Evolutionary conservation across 2,329 filamentous ascomycete species (phyloP).

Genomic region (Pseudodiploospora longispora): DNA sequence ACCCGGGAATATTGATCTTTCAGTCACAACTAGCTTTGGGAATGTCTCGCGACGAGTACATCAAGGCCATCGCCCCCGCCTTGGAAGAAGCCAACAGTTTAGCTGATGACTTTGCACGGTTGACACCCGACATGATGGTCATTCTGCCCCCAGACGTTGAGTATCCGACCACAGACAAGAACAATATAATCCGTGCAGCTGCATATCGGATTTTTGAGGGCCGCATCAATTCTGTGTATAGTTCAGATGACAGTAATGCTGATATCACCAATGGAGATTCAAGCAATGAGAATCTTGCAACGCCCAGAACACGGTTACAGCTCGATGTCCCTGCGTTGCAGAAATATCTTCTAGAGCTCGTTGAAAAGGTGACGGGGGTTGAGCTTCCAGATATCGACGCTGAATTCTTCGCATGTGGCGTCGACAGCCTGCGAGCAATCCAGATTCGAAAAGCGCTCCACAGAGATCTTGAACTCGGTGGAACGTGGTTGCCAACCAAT

Average conservation of each 20-base stretch:
- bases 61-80: constrained; percentile 25
- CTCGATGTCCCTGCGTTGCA: background rate
- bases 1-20: constrained; percentile 50
- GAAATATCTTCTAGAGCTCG: constrained; percentile 22
- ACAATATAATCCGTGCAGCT: constrained; percentile 40
- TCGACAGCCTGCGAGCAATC: constrained; percentile 52
- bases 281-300: constrained; percentile 6
- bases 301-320: background rate
- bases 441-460: constrained; percentile 44
- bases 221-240: constrained; percentile 35
- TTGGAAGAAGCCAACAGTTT: constrained; percentile 23
- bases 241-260: constrained; percentile 17
- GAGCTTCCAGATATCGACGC: constrained; percentile 27
- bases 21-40: constrained; percentile 17
- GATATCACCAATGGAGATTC: constrained; percentile 15
- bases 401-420: constrained; percentile 50
- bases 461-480: constrained; percentile 39
- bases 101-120: constrained; percentile 24
- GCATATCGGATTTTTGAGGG: constrained; percentile 36
- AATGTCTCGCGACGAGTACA: constrained; percentile 13
- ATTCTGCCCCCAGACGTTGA: constrained; percentile 34
- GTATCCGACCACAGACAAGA: constrained; percentile 44
- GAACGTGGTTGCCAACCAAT: constrained; percentile 41
- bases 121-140: constrained; percentile 41
- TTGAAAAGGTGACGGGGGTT: no score